Base-by-base conservation (phyloP, 441 rosid genomes). In the Eruca vesicaria region DNA sequence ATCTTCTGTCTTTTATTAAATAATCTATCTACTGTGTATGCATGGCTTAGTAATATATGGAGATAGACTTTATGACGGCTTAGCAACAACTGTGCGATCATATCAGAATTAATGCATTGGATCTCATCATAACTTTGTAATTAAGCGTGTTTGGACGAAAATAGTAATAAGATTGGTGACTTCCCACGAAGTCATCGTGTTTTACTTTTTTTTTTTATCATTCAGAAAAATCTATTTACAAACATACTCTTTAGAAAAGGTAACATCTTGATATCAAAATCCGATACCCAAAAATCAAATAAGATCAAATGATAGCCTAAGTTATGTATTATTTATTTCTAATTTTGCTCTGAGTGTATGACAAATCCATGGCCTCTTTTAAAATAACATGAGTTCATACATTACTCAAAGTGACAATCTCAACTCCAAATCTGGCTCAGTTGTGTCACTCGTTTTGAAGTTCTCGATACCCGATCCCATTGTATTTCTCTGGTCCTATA, bases 401-500 rank as follows among this genome's bases (percentile, higher is more conserved):
- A 57, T 50, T 45, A 23, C 20, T 60, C 35, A 72, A 72, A 71
- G 73, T 28, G 21, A 72, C 68, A 72, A 70, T 76, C 66, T 69
- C 70, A 76, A 69, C 52, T 76, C 79, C 74, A 76, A 69, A 69
- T 76, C 79, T 41, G 55, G 65, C 66, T 69, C 79, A 63, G 28
- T 63, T 38, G 70, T 29, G 21, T 76, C 79, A 68, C 58, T 75
- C 7, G 74, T 38, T 53, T 76, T 74, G 21, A 69, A 63, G 31
- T 63, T 41, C 31, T 63, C 74, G 35, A 38, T 38, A 53, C 59
- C 52, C 9, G 74, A 63, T 55, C 70, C 74, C 59, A 68, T 26
- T 50, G 15, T 68, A 75, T 62, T 62, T 53, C 69, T 75, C 14
- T 67, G 48, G 32, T 75, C 74, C 79, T 75, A 29, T 55, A 52